Evolutionary conservation across 129 eudicot genomes (phyloP).

Genomic region (Artemisia tridentata): DNA sequence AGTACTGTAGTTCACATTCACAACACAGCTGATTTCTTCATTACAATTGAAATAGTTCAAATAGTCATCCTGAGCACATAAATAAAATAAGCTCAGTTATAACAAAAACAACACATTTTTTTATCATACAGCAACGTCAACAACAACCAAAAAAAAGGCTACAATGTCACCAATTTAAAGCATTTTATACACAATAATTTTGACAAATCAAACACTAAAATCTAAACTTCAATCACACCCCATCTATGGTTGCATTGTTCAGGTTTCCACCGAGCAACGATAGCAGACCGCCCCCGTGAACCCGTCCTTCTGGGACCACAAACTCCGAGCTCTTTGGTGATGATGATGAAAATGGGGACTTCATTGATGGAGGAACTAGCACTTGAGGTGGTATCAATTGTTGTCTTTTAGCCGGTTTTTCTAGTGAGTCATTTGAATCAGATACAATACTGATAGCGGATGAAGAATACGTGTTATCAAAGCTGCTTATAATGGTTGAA

Average conservation of each 20-base stretch:
- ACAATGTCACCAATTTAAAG: conserved; percentile 16
- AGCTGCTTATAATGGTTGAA: conserved; percentile 38
- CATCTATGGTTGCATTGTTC: conserved; percentile 50
- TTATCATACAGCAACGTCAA: conserved; percentile 24
- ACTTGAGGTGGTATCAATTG: conserved; percentile 88
- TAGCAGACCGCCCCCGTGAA: conserved; percentile 83
- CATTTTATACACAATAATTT: conserved; percentile 21
- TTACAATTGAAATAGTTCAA: conserved; percentile 5
- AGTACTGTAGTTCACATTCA: neutral
- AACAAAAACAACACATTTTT: conserved; percentile 15
- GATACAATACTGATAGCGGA: conserved; percentile 54
- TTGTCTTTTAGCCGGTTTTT: conserved; percentile 54
- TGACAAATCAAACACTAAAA: conserved; percentile 25
- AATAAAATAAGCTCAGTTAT: conserved; percentile 6
- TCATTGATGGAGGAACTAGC: conserved; percentile 89
- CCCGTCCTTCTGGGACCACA: conserved; percentile 82
- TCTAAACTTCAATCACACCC: conserved; percentile 39
- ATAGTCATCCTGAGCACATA: conserved; percentile 7
- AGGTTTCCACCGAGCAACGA: conserved; percentile 69
- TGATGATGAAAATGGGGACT: conserved; percentile 47
- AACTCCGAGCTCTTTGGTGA: conserved; percentile 36
- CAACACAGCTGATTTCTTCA: conserved; percentile 17
- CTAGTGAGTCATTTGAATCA: conserved; percentile 55
- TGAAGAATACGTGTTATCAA: conserved; percentile 49
- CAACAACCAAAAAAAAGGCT: conserved; percentile 4